Percentiles rank a stretch among this genome's conserved stretches.
These are phyloP conservation scores for Naganishia vaughanmartiniae DNA, from an alignment of 768 basidiomycete species.

Conservation along the genomic window DNA sequence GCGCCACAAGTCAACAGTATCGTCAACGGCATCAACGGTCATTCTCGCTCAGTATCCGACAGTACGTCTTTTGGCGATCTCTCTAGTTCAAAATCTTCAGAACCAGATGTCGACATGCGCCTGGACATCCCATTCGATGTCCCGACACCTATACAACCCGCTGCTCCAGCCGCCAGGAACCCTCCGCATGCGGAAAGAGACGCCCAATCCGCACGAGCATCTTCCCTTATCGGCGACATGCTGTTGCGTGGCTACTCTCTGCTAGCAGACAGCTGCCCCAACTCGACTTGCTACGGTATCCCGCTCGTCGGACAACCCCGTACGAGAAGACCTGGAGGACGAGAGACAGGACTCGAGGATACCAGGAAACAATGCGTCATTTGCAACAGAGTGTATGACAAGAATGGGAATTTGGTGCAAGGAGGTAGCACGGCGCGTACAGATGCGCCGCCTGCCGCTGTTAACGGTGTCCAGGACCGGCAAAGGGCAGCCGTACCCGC, in stretches of 20 bases:
- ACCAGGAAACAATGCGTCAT: conserved; percentile 43
- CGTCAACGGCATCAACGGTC: conserved; percentile 26
- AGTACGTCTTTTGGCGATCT: conserved; percentile 11
- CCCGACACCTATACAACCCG: not conserved
- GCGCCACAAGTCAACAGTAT: not conserved
- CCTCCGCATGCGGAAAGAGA: not conserved
- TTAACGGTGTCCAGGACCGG: not conserved
- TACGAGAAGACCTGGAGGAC: conserved; percentile 31
- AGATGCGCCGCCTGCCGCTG: not conserved
- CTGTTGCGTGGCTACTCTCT: conserved; percentile 48
- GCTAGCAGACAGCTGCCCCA: conserved; percentile 42
- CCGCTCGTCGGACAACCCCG: conserved; percentile 49
- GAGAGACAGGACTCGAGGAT: conserved; percentile 29
- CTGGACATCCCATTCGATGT: conserved; percentile 9
- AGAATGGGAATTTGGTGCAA: conserved; percentile 3
- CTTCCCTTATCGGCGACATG: conserved; percentile 38
- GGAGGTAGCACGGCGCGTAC: conserved; percentile 1
- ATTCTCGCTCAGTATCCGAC: conserved; percentile 1
- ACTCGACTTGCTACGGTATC: conserved; percentile 40
- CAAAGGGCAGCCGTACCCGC: not conserved
- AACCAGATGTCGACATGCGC: not conserved
- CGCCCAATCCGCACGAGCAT: conserved; percentile 36
- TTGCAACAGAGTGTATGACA: conserved; percentile 32
- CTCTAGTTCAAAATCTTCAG: conserved; percentile 5
- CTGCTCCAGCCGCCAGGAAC: not conserved